Percentiles rank a stretch among this genome's conserved stretches.
These are phyloP conservation scores for Nitzschia sp. DNA, from an alignment of 108 stramenopile genomes.

Conservation along the genomic window DNA sequence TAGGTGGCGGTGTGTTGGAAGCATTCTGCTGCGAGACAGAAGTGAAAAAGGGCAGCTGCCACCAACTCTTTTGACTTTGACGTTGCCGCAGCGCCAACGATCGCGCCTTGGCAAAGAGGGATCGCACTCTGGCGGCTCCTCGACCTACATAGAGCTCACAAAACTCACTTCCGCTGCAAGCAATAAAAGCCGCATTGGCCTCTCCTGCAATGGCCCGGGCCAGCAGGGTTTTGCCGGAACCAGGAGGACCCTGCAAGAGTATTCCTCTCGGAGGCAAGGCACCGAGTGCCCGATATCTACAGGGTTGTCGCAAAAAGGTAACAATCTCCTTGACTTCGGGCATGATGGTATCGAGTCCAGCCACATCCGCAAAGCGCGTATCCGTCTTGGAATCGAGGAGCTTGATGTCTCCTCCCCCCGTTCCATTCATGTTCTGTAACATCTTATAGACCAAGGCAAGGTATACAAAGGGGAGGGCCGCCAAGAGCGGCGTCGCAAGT, in stretches of 20 bases:
- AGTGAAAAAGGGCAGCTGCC: not conserved
- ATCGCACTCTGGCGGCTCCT: conserved; percentile 86
- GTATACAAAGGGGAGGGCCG: conserved; percentile 79
- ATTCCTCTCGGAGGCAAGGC: conserved; percentile 73
- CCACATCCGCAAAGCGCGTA: conserved; percentile 89
- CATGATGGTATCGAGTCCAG: conserved; percentile 81
- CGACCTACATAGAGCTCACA: conserved; percentile 74
- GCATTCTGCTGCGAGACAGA: conserved; percentile 5
- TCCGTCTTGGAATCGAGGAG: not conserved
- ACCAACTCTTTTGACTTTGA: conserved; percentile 5
- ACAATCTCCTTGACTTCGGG: conserved; percentile 89
- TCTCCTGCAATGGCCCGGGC: conserved; percentile 80
- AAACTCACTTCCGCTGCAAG: conserved; percentile 81
- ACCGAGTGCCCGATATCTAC: conserved; percentile 52
- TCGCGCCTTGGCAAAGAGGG: conserved; percentile 77
- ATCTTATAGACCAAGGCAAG: conserved; percentile 74
- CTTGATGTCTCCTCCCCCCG: conserved; percentile 5
- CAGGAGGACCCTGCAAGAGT: conserved; percentile 79
- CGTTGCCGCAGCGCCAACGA: conserved; percentile 39
- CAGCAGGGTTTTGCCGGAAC: conserved; percentile 80
- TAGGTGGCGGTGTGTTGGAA: conserved; percentile 37
- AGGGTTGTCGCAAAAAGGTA: conserved; percentile 55
- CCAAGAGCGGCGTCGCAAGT: conserved; percentile 52
- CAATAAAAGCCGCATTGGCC: conserved; percentile 68
- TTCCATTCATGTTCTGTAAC: conserved; percentile 38